phyloP scores from a whole-genome alignment of 2,329 filamentous ascomycete genomes.

The Fusarium mexicanum region DNA sequence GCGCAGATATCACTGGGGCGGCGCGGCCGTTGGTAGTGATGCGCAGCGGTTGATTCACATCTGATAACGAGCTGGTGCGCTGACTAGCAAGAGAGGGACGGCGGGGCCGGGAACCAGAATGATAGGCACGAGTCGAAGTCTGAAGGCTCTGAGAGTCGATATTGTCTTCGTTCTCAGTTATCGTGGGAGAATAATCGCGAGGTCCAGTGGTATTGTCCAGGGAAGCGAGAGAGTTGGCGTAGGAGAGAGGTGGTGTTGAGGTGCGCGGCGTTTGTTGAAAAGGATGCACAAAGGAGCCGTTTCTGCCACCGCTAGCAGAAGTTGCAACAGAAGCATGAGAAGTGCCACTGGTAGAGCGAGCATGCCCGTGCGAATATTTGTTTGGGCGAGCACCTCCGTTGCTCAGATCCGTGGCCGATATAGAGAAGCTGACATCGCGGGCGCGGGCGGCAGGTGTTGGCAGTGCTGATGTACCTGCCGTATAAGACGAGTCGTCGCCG shows the following conservation, averaged over 20 bases:
- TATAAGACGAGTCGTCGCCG: conserved; percentile 41
- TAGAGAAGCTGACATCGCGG: conserved; percentile 59
- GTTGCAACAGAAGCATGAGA: conserved; percentile 67
- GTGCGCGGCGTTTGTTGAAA: conserved; percentile 72
- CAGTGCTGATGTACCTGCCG: conserved; percentile 36
- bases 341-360: conserved; percentile 66
- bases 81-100: conserved; percentile 48
- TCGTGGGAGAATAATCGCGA: conserved; percentile 66
- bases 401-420: conserved; percentile 49
- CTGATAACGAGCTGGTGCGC: conserved; percentile 48
- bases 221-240: conserved; percentile 65
- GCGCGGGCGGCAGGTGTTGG: conserved; percentile 31
- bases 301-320: conserved; percentile 61
- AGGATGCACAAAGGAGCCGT: conserved; percentile 67
- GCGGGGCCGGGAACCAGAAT: conserved; percentile 37
- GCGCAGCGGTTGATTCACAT: conserved; percentile 45
- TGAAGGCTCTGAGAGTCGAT: conserved; percentile 39
- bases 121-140: conserved; percentile 33
- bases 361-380: conserved; percentile 66
- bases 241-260: conserved; percentile 67
- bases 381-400: conserved; percentile 43
- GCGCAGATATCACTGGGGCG: conserved; percentile 46
- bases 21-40: conserved; percentile 43
- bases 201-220: conserved; percentile 54
- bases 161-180: conserved; percentile 63